Percentiles rank a stretch among this genome's conserved stretches.
These are phyloP conservation scores for Solanum piurae DNA, from an alignment of 257 asterid genomes.

Conservation along the genomic window DNA sequence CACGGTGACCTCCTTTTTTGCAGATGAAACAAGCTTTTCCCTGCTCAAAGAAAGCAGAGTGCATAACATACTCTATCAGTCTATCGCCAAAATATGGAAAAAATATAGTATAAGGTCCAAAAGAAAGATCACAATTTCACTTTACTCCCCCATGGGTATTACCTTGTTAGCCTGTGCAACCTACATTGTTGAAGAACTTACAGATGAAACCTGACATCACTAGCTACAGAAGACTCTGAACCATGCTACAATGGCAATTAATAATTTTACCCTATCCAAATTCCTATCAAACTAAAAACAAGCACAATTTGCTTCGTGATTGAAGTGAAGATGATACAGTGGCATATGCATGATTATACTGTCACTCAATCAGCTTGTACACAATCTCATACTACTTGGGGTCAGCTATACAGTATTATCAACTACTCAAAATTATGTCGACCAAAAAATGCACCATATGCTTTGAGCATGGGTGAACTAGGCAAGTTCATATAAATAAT, in stretches of 20 bases:
- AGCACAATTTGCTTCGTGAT: not conserved
- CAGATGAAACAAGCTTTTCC: constrained; percentile 79
- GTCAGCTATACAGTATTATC: not conserved
- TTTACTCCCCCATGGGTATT: not conserved
- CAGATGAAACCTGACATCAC: not conserved
- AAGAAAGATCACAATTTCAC: not conserved
- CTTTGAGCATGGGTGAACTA: not conserved
- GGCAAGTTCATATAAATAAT: not conserved
- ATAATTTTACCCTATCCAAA: not conserved
- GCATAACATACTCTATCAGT: not conserved
- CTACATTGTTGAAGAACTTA: not conserved
- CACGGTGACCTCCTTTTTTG: constrained; percentile 82
- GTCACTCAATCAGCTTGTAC: not conserved
- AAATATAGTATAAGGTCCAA: not conserved
- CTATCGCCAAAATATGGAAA: not conserved
- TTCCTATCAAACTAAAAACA: not conserved
- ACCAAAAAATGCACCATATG: not conserved
- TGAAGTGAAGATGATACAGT: not conserved
- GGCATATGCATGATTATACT: not conserved
- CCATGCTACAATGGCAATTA: not conserved
- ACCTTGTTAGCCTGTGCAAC: not conserved
- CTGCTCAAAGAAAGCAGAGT: constrained; percentile 25
- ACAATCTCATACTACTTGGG: not conserved
- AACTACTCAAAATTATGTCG: not conserved
- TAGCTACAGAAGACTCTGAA: not conserved